phyloP scores from a whole-genome alignment of 2,329 filamentous ascomycete species.

The Ophiognomonia clavigignenti-juglandacearum region DNA sequence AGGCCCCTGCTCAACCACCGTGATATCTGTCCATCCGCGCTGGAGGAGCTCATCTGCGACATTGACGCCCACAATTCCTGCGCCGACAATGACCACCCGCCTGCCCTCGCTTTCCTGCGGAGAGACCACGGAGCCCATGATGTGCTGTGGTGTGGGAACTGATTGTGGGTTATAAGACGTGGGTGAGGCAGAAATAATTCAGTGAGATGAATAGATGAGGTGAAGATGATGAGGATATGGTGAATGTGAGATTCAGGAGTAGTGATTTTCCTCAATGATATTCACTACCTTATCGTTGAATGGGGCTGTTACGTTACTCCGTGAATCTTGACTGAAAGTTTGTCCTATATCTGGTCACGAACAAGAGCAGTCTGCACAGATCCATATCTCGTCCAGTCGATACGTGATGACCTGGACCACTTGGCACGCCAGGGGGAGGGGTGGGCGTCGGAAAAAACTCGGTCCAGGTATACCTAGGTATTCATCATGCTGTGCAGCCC shows the following conservation, averaged over 20 bases:
- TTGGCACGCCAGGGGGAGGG: background rate
- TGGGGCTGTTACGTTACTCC: background rate
- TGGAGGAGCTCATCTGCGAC: slow-evolving; percentile 59
- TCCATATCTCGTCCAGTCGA: background rate
- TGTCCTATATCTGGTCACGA: background rate
- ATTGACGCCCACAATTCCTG: slow-evolving; percentile 60
- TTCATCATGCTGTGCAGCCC: no score
- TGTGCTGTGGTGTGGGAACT: background rate
- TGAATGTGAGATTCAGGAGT: background rate
- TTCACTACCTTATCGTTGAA: background rate
- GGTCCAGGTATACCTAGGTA: no score
- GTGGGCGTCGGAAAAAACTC: background rate
- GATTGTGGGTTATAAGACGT: background rate
- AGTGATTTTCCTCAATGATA: background rate
- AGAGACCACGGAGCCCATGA: slow-evolving; percentile 8
- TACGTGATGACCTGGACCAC: no score
- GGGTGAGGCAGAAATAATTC: background rate
- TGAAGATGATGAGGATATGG: background rate
- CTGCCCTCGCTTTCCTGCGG: background rate
- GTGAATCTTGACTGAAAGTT: no score
- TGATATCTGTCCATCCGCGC: slow-evolving; percentile 59
- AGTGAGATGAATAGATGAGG: background rate
- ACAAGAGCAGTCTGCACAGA: background rate
- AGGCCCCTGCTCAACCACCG: slow-evolving; percentile 60
- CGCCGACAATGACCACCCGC: slow-evolving; percentile 55